These are phyloP conservation scores for Trichosporon inkin DNA, from an alignment of 1,284 basidiomycete species.

Conservation along the genomic window DNA sequence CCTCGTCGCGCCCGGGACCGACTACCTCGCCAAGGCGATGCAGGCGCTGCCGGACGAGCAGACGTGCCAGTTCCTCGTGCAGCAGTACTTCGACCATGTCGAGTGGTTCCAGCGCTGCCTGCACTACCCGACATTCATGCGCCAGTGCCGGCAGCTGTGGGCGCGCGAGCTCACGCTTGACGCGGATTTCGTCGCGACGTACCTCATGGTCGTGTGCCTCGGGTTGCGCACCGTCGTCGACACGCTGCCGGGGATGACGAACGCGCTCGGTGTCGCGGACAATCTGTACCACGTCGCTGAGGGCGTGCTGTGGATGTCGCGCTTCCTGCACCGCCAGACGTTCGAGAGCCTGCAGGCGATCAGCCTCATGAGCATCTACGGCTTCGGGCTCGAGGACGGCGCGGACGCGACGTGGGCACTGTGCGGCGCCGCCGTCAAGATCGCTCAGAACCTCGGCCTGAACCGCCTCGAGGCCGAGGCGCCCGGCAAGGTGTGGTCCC, in stretches of 20 bases:
- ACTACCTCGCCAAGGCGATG: conserved; percentile 22
- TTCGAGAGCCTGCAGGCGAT: conserved; percentile 26
- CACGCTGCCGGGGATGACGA: conserved; percentile 11
- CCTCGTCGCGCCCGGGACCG: conserved; percentile 13
- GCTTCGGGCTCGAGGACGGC: conserved; percentile 19
- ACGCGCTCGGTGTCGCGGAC: conserved; percentile 16
- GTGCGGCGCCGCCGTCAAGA: conserved; percentile 25
- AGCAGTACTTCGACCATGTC: conserved; percentile 23
- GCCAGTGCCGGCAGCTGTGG: conserved; percentile 19
- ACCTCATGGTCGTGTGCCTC: conserved; percentile 24
- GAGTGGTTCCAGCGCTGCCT: conserved; percentile 28
- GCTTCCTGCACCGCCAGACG: conserved; percentile 21
- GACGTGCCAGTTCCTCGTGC: conserved; percentile 18
- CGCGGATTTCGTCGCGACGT: conserved; percentile 20
- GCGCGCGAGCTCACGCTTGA: conserved; percentile 1
- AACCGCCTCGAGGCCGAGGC: conserved; percentile 26
- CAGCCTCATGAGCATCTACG: conserved; percentile 22
- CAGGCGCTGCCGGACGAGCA: conserved; percentile 16
- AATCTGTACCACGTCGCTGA: conserved; percentile 21
- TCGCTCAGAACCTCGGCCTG: conserved; percentile 29
- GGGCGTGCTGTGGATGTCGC: conserved; percentile 24
- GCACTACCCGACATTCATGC: conserved; percentile 23
- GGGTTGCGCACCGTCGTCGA: conserved; percentile 14
- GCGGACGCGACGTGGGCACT: conserved; percentile 24
- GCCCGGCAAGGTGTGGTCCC: conserved; percentile 17